Percentiles rank a stretch among this genome's conserved stretches.
These are phyloP conservation scores for Passiflora organensis DNA, from an alignment of 345 rosid genomes.

Conservation along the genomic window DNA sequence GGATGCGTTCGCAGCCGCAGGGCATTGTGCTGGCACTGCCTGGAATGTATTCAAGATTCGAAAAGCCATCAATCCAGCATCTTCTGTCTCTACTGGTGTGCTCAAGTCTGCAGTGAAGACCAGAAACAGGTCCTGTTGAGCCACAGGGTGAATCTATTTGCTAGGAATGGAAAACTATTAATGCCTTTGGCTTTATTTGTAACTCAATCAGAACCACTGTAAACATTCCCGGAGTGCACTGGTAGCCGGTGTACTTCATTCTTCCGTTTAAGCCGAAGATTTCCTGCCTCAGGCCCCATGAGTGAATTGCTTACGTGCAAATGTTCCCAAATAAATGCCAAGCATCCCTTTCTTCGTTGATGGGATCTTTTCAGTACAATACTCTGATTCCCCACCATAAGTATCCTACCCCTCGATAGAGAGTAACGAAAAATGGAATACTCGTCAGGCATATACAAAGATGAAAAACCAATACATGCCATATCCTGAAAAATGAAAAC, in stretches of 20 bases:
- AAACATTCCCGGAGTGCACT: too few species aligned
- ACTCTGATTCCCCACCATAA: too few species aligned
- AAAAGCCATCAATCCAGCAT: slow-evolving; percentile 63
- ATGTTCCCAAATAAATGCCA: background rate
- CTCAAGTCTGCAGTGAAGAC: slow-evolving; percentile 32
- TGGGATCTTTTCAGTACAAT: background rate
- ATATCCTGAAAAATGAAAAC: too few species aligned
- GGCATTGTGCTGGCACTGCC: slow-evolving; percentile 58
- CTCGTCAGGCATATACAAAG: too few species aligned
- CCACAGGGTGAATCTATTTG: background rate
- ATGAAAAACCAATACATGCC: too few species aligned
- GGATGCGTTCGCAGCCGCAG: slow-evolving; percentile 65
- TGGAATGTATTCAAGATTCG: slow-evolving; percentile 75
- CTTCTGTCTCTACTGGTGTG: slow-evolving; percentile 45
- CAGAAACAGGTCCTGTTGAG: background rate
- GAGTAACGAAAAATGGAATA: too few species aligned
- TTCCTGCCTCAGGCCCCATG: too few species aligned
- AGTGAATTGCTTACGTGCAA: too few species aligned
- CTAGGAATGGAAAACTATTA: background rate
- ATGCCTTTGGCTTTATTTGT: background rate
- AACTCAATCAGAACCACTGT: too few species aligned
- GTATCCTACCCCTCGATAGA: too few species aligned
- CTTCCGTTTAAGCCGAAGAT: too few species aligned
- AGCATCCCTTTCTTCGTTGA: background rate
- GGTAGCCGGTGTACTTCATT: too few species aligned